Base-by-base conservation (phyloP, 371 early-diverging fungal genomes). In the Rhizomucor pusillus region DNA sequence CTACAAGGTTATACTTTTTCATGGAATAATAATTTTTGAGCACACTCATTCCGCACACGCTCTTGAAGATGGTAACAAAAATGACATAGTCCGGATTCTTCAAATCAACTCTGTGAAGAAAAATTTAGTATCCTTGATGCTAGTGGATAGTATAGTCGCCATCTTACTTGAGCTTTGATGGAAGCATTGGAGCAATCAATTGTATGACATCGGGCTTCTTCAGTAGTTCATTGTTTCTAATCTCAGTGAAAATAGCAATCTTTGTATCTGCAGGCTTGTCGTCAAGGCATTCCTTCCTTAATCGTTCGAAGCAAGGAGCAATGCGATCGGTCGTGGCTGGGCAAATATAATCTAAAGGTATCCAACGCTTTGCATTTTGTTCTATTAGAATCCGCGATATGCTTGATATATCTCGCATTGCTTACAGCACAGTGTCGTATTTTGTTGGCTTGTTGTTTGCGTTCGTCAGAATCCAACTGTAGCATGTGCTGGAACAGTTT, bases 311-410 rank as follows among this genome's bases (percentile, higher is more conserved):
- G 22, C 72, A 71, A 18, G 51, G 48, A 0, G 47, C 19, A 19
- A 77, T 77, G 5, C 74, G 57, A 37, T 77, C 78, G 9, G 67
- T 68, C 7, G 62, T 65, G 13, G 75, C 71, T 13, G 77, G 71
- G 44, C 81, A 78, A n/a, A 77, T 63, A 56, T 78, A 75, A 52
- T 77, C 73, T 13, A 82, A 48, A 2, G 82, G 82, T 3, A 79
- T 63, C 65, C 72, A 73, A 44, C 80, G 69, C 75, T 29, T 29
- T 80, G 51, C 10, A 47, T n/a, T 29, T 29, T 29, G 29, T 29
- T 29, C 7, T 29, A n/a, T n/a, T n/a, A n/a, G 29, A 29, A 29
- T 29, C 29, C 7, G 22, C 18, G 19, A 20, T 6, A 3, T 25
- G 39, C 40, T 40, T 9, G 2, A 37, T 36, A 20, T 3, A 22